phyloP scores from a whole-genome alignment of 805 yeast genomes.

The Maudiozyma barnettii region DNA sequence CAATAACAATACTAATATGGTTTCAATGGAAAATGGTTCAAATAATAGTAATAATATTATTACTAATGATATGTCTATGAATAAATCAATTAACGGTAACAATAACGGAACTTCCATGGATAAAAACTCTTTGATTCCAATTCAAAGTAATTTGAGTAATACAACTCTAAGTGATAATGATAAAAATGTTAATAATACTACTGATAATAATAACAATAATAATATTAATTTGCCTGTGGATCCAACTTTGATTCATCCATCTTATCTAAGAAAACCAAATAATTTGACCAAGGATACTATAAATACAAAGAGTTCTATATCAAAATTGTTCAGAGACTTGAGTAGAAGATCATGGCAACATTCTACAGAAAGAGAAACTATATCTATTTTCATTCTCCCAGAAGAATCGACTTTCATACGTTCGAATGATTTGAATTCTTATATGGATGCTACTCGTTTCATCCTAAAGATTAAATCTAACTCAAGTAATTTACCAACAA shows the following conservation, averaged over 20 bases:
- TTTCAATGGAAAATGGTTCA: not conserved
- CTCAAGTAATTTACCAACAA: constrained; percentile 39
- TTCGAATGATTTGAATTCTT: constrained; percentile 68
- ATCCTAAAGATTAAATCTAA: constrained; percentile 57
- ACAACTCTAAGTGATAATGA: no score
- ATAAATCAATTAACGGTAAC: not conserved
- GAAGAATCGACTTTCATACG: constrained; percentile 62
- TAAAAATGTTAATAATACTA: not conserved
- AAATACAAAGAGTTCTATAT: constrained; percentile 39
- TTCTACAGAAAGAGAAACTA: constrained; percentile 42
- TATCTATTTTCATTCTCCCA: constrained; percentile 67
- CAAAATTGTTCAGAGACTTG: constrained; percentile 70
- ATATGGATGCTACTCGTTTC: constrained; percentile 81
- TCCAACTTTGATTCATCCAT: constrained; percentile 20
- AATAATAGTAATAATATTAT: not conserved
- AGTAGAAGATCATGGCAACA: constrained; percentile 92
- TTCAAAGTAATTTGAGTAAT: not conserved
- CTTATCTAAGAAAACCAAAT: constrained; percentile 25
- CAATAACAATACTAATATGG: not conserved
- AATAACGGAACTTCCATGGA: not conserved
- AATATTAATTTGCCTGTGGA: not conserved
- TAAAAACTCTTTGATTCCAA: not conserved
- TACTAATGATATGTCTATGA: not conserved
- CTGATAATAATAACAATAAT: not conserved
- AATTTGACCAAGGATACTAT: constrained; percentile 20